A percentile compares a stretch with the other conserved stretches of the same genome.
phyloP scores from a whole-genome alignment of 2,329 filamentous ascomycete genomes.

The Botryosphaeria dothidea region DNA sequence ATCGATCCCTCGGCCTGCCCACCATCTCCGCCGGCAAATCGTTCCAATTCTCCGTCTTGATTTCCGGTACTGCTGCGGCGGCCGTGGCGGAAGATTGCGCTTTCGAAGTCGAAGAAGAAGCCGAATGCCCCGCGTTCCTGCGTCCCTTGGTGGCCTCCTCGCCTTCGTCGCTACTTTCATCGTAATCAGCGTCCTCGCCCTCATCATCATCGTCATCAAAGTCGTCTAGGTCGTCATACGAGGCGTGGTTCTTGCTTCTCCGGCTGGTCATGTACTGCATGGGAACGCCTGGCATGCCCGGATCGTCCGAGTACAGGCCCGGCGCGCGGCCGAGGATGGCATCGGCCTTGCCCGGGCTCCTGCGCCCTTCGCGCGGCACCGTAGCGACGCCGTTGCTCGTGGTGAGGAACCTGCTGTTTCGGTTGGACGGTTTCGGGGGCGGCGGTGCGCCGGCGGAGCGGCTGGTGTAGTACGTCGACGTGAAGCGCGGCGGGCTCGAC shows the following conservation, averaged over 20 bases:
- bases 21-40: slow-evolving; percentile 50
- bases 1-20: background rate
- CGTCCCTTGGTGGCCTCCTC: slow-evolving; percentile 29
- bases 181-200: slow-evolving; percentile 38
- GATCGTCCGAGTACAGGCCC: slow-evolving; percentile 35
- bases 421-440: background rate
- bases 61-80: slow-evolving; percentile 15
- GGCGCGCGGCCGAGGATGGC: slow-evolving; percentile 42
- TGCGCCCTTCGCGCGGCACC: slow-evolving; percentile 34
- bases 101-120: background rate
- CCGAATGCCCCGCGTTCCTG: slow-evolving; percentile 23
- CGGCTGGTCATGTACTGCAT: slow-evolving; percentile 38
- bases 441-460: background rate
- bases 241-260: slow-evolving; percentile 22
- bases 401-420: slow-evolving; percentile 35
- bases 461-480: slow-evolving; percentile 3
- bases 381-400: slow-evolving; percentile 35
- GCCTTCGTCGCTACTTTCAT: slow-evolving; percentile 32
- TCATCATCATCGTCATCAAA: slow-evolving; percentile 24
- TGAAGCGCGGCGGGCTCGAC: background rate
- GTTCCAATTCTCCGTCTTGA: slow-evolving; percentile 46
- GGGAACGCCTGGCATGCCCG: slow-evolving; percentile 29
- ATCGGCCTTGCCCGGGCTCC: slow-evolving; percentile 43
- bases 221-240: slow-evolving; percentile 15
- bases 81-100: too few species aligned